phyloP scores from a whole-genome alignment of 2,329 filamentous ascomycete species.

The Fusarium aywerte region DNA sequence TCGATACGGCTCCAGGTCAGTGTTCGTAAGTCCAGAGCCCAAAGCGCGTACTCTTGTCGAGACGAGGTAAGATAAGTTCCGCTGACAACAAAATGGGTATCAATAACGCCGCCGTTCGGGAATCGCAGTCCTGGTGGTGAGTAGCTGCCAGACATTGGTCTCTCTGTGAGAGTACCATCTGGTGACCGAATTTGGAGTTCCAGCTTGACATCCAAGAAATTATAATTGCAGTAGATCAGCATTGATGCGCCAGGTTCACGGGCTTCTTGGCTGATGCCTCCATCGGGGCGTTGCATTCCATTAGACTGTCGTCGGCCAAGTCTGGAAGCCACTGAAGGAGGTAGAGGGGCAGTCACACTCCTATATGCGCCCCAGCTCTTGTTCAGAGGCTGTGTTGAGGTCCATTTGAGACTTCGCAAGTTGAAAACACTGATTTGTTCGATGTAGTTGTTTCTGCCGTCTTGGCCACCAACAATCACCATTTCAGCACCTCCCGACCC shows the following conservation, averaged over 20 bases:
- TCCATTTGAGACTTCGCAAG: slow-evolving; percentile 93
- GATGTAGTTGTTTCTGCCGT: slow-evolving; percentile 98
- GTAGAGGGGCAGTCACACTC: slow-evolving; percentile 89
- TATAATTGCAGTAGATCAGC: slow-evolving; percentile 99
- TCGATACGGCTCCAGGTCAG: slow-evolving; percentile 96
- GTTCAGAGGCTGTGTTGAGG: slow-evolving; percentile 84
- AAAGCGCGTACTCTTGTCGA: slow-evolving; percentile 97
- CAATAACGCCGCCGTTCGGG: slow-evolving; percentile 94
- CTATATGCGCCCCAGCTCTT: slow-evolving; percentile 96
- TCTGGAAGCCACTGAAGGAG: slow-evolving; percentile 70
- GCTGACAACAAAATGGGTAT: slow-evolving; percentile 96
- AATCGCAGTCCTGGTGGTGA: slow-evolving; percentile 94
- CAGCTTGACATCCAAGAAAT: slow-evolving; percentile 96
- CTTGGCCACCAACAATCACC: slow-evolving; percentile 96
- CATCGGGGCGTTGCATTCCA: slow-evolving; percentile 55
- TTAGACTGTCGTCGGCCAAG: slow-evolving; percentile 70
- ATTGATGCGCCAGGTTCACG: slow-evolving; percentile 75
- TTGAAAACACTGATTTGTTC: slow-evolving; percentile 99
- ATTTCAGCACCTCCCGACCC: slow-evolving; percentile 94
- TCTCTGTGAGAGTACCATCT: slow-evolving; percentile 86
- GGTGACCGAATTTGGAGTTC: slow-evolving; percentile 89
- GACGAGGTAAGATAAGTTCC: slow-evolving; percentile 97
- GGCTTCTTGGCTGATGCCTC: slow-evolving; percentile 62
- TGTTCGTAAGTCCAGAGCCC: slow-evolving; percentile 89
- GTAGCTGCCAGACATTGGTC: slow-evolving; percentile 85